These are phyloP conservation scores for Phlebopus sp. DNA, from an alignment of 1,284 basidiomycete species.

Conservation along the genomic window DNA sequence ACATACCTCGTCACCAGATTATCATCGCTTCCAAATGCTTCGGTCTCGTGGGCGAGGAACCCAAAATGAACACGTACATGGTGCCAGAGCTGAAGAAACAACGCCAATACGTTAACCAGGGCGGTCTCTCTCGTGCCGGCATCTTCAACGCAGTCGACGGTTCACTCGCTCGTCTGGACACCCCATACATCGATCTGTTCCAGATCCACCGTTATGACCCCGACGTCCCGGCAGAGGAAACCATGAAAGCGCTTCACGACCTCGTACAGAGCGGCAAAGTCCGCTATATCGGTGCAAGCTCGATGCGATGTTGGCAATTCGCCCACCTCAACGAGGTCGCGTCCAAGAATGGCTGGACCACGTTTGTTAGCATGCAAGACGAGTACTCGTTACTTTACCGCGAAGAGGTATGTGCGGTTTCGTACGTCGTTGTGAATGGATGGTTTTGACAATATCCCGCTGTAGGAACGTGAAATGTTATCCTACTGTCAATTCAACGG, in stretches of 20 bases:
- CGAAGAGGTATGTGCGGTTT: conserved; percentile 30
- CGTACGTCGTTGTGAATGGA: too few relatives aligned
- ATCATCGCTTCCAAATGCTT: conserved; percentile 44
- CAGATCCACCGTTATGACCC: conserved; percentile 44
- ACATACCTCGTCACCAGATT: conserved; percentile 54
- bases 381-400: conserved; percentile 44
- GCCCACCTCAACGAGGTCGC: conserved; percentile 41
- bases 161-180: conserved; percentile 40
- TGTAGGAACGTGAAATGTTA: conserved; percentile 46
- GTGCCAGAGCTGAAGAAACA: conserved; percentile 14
- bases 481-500: conserved; percentile 46
- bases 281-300: conserved; percentile 46
- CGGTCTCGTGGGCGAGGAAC: conserved; percentile 20
- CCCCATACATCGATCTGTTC: conserved; percentile 46
- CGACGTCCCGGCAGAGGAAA: conserved; percentile 37
- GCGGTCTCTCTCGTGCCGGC: conserved; percentile 40
- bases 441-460: background rate
- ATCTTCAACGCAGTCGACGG: conserved; percentile 47
- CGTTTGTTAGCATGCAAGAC: conserved; percentile 40
- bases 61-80: background rate
- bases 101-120: conserved; percentile 43
- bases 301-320: conserved; percentile 44
- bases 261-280: conserved; percentile 41
- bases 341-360: conserved; percentile 34
- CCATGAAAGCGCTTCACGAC: conserved; percentile 46